phyloP scores from a whole-genome alignment of 1,284 basidiomycete species.

The Cutaneotrichosporon cyanovorans region DNA sequence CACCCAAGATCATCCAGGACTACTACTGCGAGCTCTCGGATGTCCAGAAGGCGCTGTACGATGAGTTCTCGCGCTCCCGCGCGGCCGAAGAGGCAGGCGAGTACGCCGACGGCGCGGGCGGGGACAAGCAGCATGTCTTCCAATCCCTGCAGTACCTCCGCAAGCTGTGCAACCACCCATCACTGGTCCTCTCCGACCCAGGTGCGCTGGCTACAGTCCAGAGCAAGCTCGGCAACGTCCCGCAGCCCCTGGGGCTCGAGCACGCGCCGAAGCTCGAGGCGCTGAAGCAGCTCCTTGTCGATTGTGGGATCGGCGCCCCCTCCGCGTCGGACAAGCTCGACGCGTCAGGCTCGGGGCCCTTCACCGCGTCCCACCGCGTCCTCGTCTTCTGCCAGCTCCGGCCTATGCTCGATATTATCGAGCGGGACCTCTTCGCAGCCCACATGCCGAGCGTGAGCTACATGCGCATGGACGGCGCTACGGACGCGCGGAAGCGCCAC shows the following conservation, averaged over 20 bases:
- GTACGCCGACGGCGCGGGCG: conserved; percentile 46
- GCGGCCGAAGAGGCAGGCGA: conserved; percentile 61
- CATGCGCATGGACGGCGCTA: conserved; percentile 91
- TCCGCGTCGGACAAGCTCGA: conserved; percentile 40
- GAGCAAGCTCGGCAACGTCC: conserved; percentile 48
- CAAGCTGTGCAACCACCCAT: conserved; percentile 96
- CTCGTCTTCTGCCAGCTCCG: conserved; percentile 99
- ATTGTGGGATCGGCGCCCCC: conserved; percentile 72
- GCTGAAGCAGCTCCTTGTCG: conserved; percentile 79
- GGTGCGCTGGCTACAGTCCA: conserved; percentile 59
- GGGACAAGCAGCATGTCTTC: conserved; percentile 77
- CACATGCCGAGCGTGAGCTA: conserved; percentile 95
- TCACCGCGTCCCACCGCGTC: conserved; percentile 61
- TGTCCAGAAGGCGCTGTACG: conserved; percentile 85
- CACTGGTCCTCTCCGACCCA: conserved; percentile 70
- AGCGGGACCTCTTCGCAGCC: conserved; percentile 80
- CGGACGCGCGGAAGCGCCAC: conserved; percentile 82
- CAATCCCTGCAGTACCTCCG: conserved; percentile 93
- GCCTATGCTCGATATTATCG: conserved; percentile 97
- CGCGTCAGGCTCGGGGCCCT: conserved; percentile 62
- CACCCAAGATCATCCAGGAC: conserved; percentile 99
- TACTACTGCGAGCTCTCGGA: conserved; percentile 97
- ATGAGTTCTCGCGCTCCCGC: conserved; percentile 79
- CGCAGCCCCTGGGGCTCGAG: conserved; percentile 63
- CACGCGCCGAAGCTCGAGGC: conserved; percentile 94